phyloP scores from a whole-genome alignment of 352 stramenopile genomes.

The Globisporangium viniferum region DNA sequence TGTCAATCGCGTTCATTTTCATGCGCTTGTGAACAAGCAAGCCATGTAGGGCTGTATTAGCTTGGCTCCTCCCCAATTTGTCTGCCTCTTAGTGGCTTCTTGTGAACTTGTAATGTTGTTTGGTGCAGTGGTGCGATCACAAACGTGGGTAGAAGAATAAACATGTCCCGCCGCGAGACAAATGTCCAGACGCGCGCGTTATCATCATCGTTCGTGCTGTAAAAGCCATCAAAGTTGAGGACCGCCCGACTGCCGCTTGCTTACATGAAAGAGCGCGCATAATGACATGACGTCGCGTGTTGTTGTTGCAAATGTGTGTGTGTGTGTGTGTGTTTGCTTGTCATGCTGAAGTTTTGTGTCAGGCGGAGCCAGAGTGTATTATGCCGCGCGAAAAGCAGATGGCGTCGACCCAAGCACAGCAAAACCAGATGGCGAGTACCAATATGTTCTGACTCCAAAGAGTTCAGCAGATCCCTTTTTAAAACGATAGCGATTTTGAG shows the following conservation, averaged over 20 bases:
- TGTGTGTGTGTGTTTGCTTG: not conserved
- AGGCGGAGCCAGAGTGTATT: not conserved
- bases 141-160: not conserved
- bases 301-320: not conserved
- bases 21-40: not conserved
- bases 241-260: not conserved
- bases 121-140: not conserved
- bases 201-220: not conserved
- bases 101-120: not conserved
- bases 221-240: not conserved
- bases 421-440: conserved; percentile 2
- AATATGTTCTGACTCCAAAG: not conserved
- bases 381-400: not conserved
- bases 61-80: not conserved
- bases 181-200: not conserved
- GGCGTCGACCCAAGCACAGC: not conserved
- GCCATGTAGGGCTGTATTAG: not conserved
- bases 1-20: not conserved
- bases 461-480: not conserved
- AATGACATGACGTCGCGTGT: not conserved
- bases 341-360: not conserved
- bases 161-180: not conserved
- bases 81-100: not conserved
- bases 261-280: not conserved
- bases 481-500: not conserved